A percentile compares a stretch with the other conserved stretches of the same genome.
These are phyloP conservation scores for Colletotrichum aenigma DNA, from an alignment of 2,329 filamentous ascomycete genomes.

Conservation along the genomic window DNA sequence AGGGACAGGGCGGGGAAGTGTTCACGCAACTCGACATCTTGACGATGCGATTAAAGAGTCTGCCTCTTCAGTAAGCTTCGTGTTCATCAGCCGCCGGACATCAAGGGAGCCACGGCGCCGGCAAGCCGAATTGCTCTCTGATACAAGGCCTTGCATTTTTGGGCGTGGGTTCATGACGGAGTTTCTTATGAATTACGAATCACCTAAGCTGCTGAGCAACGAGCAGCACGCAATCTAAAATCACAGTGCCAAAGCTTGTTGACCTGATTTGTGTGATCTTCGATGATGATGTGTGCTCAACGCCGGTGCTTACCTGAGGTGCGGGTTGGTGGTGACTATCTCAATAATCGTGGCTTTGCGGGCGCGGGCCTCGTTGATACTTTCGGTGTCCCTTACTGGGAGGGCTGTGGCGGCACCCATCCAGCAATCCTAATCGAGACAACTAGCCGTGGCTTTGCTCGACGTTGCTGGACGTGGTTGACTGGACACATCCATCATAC, in stretches of 20 bases:
- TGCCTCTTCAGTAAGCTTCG: conserved; percentile 40
- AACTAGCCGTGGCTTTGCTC: not conserved
- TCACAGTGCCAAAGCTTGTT: not conserved
- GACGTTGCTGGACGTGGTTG: not conserved
- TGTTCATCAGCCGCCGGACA: not conserved
- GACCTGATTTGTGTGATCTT: not conserved
- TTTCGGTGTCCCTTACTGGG: not conserved
- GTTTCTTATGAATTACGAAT: conserved; percentile 20
- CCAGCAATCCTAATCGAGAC: not conserved
- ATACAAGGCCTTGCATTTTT: conserved; percentile 7
- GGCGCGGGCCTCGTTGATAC: not conserved
- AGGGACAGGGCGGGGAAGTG: conserved; percentile 28
- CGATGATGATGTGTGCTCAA: not conserved
- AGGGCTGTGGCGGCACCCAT: not conserved
- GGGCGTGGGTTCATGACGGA: conserved; percentile 3
- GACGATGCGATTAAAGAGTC: conserved; percentile 43
- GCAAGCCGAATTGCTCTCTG: not conserved
- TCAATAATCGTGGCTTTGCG: not conserved
- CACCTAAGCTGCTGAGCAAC: conserved; percentile 12
- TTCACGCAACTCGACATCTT: conserved; percentile 46
- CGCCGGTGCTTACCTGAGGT: not conserved
- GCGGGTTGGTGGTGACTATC: not conserved
- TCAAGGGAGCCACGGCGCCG: conserved; percentile 3
- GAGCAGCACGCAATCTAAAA: conserved; percentile 8
- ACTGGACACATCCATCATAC: not conserved